Conservation (phyloP, 2,329 filamentous ascomycete species). For the Didymella exigua region DNA sequence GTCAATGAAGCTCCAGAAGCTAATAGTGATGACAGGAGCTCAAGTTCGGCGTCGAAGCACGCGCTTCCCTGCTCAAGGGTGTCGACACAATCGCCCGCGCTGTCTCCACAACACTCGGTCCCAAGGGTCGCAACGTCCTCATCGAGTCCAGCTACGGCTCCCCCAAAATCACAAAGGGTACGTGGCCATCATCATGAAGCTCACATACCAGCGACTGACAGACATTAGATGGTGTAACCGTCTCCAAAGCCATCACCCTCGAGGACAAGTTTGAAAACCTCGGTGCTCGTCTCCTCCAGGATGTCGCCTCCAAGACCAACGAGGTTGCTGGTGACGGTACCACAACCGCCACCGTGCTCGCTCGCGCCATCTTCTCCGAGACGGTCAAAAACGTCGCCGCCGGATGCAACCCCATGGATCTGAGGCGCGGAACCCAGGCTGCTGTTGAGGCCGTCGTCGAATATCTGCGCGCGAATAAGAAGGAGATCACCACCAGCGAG, state of each 20-base stretch:
- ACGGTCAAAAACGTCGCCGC: constrained; percentile 99
- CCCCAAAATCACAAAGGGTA: constrained; percentile 99
- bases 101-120: constrained; percentile 92
- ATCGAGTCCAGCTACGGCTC: constrained; percentile 99
- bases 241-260: constrained; percentile 79
- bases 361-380: constrained; percentile 98
- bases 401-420: constrained; percentile 99
- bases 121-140: constrained; percentile 97
- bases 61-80: constrained; percentile 86
- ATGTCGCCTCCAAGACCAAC: constrained; percentile 99
- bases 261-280: constrained; percentile 99
- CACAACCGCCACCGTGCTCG: constrained; percentile 95
- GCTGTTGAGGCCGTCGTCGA: constrained; percentile 94
- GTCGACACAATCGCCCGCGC: constrained; percentile 97
- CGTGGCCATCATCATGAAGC: constrained; percentile 4
- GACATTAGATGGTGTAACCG: constrained; percentile 57
- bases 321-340: constrained; percentile 98
- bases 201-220: constrained; percentile 21
- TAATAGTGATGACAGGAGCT: constrained; percentile 69
- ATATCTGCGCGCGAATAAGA: constrained; percentile 93
- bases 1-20: neutral
- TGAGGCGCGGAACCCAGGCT: constrained; percentile 94
- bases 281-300: constrained; percentile 92
- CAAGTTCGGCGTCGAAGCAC: constrained; percentile 95
- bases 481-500: constrained; percentile 94